Base-by-base conservation (phyloP, 148 eudicot species). In the Amaranthus palmeri region DNA sequence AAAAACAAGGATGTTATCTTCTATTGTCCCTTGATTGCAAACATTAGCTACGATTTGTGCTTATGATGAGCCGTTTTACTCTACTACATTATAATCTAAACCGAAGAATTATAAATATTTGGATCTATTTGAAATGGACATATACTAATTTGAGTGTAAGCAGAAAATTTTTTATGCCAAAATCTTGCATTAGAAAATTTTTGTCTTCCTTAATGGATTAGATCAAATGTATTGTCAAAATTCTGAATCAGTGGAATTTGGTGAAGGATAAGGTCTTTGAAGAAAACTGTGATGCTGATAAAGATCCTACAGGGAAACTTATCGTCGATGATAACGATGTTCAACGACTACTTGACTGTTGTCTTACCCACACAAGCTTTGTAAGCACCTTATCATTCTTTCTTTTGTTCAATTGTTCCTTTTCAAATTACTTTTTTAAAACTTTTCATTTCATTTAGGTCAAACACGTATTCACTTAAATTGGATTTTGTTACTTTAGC, bases 141-240 rank as follows among this genome's bases (percentile, higher is more conserved):
- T 25, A 25, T 25, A 25, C 54, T 7, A 50, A 10, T 56, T 36
- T 10, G 8, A 14, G 11, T 41, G 61, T 15, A 13, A 65, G 4
- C 0, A 15, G 0, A 5, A 65, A 15, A 69, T 48, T 49, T 5
- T n/a, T 15, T 10, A 41, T 14, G 55, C 25, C 53, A 43, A 60
- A 67, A 10, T 45, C 11, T 48, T 68, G 12, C 15, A 6, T 15
- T 12, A 54, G 65, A 5, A 44, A 12, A 8, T 61, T 61, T 45
- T 12, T 73, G 65, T 43, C 83, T 78, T 54, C 87, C 83, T 86
- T 86, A n/a, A 81, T 54, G 25, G 45, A 50, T 65, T 69, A 93
- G 98, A 80, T 93, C 56, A 86, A 82, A 74, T 78, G 77, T 63
- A 85, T 91, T 61, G 70, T 77, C 58, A 71, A 75, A 76, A 83